Evolutionary conservation across 2,329 filamentous ascomycete species (phyloP).

Genomic region (Hansfordia pulvinata): DNA sequence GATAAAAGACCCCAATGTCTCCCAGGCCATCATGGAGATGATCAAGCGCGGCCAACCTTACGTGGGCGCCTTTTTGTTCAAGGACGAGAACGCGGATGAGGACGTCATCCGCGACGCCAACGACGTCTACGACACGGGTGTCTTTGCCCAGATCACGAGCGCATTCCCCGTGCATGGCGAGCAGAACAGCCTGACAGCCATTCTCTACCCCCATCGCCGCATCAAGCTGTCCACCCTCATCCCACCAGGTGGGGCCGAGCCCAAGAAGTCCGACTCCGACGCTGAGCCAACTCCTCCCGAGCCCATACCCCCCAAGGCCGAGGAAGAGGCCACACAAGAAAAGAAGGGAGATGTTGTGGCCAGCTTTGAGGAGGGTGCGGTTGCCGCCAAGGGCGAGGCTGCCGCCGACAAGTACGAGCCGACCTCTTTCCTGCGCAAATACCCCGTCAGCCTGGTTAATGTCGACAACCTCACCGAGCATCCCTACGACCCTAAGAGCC

Average conservation of each 20-base stretch:
- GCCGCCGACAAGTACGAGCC: conserved; percentile 58
- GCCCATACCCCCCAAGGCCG: conserved; percentile 41
- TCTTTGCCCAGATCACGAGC: conserved; percentile 96
- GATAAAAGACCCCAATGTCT: conserved; percentile 83
- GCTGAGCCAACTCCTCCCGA: conserved; percentile 36
- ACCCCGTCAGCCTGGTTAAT: conserved; percentile 85
- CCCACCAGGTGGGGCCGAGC: conserved; percentile 42
- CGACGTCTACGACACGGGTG: conserved; percentile 90
- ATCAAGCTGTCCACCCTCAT: conserved; percentile 82
- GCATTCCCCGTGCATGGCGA: conserved; percentile 85
- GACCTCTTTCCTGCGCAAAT: conserved; percentile 81
- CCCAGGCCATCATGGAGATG: conserved; percentile 86
- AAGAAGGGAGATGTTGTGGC: conserved; percentile 91
- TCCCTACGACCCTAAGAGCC: conserved; percentile 79
- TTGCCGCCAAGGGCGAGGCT: conserved; percentile 42
- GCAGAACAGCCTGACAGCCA: conserved; percentile 74
- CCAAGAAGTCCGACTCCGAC: conserved; percentile 37
- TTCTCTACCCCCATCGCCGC: conserved; percentile 88
- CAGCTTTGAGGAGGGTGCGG: conserved; percentile 78
- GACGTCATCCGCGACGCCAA: conserved; percentile 83
- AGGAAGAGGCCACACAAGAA: conserved; percentile 41
- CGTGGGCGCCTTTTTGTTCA: conserved; percentile 91
- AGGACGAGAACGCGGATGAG: conserved; percentile 86
- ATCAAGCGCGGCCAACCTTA: conserved; percentile 96
- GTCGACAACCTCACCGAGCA: conserved; percentile 88